Base-by-base conservation (phyloP, 2,329 filamentous ascomycete genomes). In the Sporothrix luriei region DNA sequence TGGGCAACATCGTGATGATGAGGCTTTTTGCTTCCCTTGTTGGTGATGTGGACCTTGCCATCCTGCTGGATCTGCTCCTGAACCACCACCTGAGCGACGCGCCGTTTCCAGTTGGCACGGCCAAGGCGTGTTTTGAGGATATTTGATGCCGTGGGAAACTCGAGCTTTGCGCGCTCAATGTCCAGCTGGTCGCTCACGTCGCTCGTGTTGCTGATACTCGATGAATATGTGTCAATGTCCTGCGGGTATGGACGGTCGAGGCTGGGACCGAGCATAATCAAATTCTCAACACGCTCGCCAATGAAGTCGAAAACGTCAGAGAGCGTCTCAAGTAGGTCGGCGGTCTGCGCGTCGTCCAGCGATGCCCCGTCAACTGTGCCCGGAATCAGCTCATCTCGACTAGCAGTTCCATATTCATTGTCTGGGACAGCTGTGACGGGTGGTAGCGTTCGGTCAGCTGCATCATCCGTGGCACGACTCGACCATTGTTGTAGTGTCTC, bases 181-280 rank as follows among this genome's bases (percentile, higher is more conserved):
- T 73, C 68, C 4, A 69, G 21, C 24, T 71, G 48, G 29, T 72
- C 69, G 54, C 68, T 70, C 1, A 69, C 46, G 9, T 72, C 71
- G 54, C 66, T 71, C 0, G 66, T 55, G 21, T 70, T 69, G 68
- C 68, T 72, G 51, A 71, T n/a, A 21, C 67, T 72, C 13, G 69
- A 72, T 1, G 69, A 69, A 24, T 68, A 70, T 1, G 54, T 29
- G 40, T 71, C 72, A 19, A 73, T 71, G 9, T 72, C 71, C 29
- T 71, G 66, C 4, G 72, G 71, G 49, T 73, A 72, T 0, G 72
- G 72, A 1, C 62, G 71, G 1, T 72, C 67, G 1, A 73, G 71
- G 19, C 71, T 72, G 9, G 72, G 72, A 0, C 69, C 71, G 3
- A 73, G 72, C 70, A 68, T 70, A 14, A 70, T 65, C 54, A 73